These are phyloP conservation scores for Phanerochaete carnosa DNA, from an alignment of 768 basidiomycete species.

Conservation along the genomic window DNA sequence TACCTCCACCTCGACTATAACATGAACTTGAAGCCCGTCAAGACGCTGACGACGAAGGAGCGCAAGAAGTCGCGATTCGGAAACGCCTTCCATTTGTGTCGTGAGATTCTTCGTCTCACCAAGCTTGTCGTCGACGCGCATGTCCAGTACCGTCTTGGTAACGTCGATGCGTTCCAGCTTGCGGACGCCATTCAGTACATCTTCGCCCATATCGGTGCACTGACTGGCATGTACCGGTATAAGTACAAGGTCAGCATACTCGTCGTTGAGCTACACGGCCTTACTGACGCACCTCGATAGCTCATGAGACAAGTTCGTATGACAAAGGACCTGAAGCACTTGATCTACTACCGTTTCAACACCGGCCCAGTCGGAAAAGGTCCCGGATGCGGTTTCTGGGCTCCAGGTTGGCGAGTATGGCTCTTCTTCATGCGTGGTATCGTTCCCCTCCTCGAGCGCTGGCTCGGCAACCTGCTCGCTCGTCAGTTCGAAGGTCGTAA, in stretches of 20 bases:
- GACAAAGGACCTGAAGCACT: slow-evolving; percentile 98
- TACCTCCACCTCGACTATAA: slow-evolving; percentile 97
- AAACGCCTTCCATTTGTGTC: slow-evolving; percentile 97
- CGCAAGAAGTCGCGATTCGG: slow-evolving; percentile 99
- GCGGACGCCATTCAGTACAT: slow-evolving; percentile 98
- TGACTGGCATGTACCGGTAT: slow-evolving; percentile 99
- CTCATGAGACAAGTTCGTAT: slow-evolving; percentile 99
- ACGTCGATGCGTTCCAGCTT: slow-evolving; percentile 98
- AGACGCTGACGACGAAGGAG: slow-evolving; percentile 98
- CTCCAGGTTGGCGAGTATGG: slow-evolving; percentile 99
- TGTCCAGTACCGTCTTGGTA: slow-evolving; percentile 97
- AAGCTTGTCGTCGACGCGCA: slow-evolving; percentile 99
- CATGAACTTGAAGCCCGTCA: slow-evolving; percentile 97
- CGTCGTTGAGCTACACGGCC: neutral
- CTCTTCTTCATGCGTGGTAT: slow-evolving; percentile 99
- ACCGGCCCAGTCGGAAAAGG: slow-evolving; percentile 99
- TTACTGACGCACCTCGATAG: slow-evolving; percentile 33
- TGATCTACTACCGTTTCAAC: slow-evolving; percentile 99
- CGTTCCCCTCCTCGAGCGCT: slow-evolving; percentile 94
- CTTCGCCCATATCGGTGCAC: slow-evolving; percentile 93
- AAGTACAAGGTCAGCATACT: slow-evolving; percentile 82
- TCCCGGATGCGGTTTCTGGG: slow-evolving; percentile 99
- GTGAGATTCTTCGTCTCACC: slow-evolving; percentile 95
- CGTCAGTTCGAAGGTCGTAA: slow-evolving; percentile 99
- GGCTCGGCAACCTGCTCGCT: slow-evolving; percentile 96